Percentiles rank a stretch among this genome's conserved stretches.
phyloP scores from a whole-genome alignment of 116 monocot species.

The Iris pallida region DNA sequence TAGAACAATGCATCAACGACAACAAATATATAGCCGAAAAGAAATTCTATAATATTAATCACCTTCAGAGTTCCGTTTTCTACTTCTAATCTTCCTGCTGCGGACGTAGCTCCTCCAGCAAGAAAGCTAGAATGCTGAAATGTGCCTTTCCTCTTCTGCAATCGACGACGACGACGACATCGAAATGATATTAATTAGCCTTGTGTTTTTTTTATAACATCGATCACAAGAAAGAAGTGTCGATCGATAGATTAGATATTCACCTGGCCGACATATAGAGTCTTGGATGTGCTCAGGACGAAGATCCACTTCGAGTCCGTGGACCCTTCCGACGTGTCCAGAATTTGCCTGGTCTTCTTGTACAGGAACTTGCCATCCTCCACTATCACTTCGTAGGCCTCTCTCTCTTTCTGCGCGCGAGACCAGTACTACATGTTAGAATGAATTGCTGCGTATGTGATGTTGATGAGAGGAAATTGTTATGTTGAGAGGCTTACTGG shows the following conservation, averaged over 20 bases:
- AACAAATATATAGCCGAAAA: too few relatives aligned
- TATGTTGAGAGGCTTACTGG: slow-evolving; percentile 39
- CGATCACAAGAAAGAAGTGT: neutral
- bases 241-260: neutral
- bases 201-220: neutral
- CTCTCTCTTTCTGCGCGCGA: slow-evolving; percentile 88
- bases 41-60: too few relatives aligned
- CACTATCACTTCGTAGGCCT: slow-evolving; percentile 68
- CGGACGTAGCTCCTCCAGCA: slow-evolving; percentile 79
- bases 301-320: slow-evolving; percentile 79
- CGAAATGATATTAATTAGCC: neutral
- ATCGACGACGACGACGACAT: neutral
- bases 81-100: slow-evolving; percentile 82
- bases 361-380: slow-evolving; percentile 72
- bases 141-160: slow-evolving; percentile 76
- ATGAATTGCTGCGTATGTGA: too few relatives aligned
- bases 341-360: slow-evolving; percentile 32
- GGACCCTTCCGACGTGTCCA: slow-evolving; percentile 42
- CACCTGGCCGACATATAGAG: slow-evolving; percentile 79
- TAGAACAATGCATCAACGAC: too few relatives aligned
- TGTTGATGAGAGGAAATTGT: too few relatives aligned
- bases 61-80: slow-evolving; percentile 83
- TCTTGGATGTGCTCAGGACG: slow-evolving; percentile 81
- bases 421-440: too few relatives aligned
- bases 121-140: slow-evolving; percentile 50